Evolutionary conservation across 768 basidiomycete species (phyloP).

Genomic region (Rhodotorula diobovata): DNA sequence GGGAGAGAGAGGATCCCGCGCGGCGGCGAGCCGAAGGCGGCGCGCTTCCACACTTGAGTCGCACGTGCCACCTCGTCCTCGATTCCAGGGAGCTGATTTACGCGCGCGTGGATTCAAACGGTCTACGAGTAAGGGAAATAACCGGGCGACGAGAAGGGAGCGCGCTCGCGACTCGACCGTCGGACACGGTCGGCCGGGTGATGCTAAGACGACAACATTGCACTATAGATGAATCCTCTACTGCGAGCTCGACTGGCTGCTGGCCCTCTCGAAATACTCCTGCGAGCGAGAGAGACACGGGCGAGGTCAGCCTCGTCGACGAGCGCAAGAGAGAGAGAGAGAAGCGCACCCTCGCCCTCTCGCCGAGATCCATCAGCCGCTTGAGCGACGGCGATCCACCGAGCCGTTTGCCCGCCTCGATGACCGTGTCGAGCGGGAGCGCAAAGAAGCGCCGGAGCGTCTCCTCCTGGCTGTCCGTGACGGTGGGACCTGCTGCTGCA

Average conservation of each 20-base stretch:
- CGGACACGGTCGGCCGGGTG: too few relatives aligned
- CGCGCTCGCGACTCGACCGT: too few relatives aligned
- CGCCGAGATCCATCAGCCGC: slow-evolving; percentile 25
- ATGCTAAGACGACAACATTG: neutral
- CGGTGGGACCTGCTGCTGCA: too few relatives aligned
- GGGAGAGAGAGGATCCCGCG: neutral
- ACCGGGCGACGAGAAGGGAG: too few relatives aligned
- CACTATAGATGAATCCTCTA: neutral
- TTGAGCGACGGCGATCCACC: slow-evolving; percentile 15
- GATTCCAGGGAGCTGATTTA: too few relatives aligned
- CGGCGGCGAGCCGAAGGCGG: too few relatives aligned
- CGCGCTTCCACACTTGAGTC: neutral
- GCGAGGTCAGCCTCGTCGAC: neutral
- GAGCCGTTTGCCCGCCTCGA: slow-evolving; percentile 3
- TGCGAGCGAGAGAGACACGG: neutral
- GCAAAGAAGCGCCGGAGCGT: slow-evolving; percentile 16
- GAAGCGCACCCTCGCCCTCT: slow-evolving; percentile 21
- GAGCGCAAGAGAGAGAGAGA: rapidly evolving
- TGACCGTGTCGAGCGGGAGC: slow-evolving; percentile 26
- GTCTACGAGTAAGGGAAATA: too few relatives aligned
- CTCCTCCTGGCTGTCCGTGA: slow-evolving; percentile 6
- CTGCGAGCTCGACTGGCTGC: slow-evolving; percentile 7
- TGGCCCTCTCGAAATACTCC: slow-evolving; percentile 22
- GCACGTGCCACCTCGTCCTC: too few relatives aligned
- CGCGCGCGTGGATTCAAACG: too few relatives aligned